Base-by-base conservation (phyloP, 768 basidiomycete species). In the Dentipellis sp. region DNA sequence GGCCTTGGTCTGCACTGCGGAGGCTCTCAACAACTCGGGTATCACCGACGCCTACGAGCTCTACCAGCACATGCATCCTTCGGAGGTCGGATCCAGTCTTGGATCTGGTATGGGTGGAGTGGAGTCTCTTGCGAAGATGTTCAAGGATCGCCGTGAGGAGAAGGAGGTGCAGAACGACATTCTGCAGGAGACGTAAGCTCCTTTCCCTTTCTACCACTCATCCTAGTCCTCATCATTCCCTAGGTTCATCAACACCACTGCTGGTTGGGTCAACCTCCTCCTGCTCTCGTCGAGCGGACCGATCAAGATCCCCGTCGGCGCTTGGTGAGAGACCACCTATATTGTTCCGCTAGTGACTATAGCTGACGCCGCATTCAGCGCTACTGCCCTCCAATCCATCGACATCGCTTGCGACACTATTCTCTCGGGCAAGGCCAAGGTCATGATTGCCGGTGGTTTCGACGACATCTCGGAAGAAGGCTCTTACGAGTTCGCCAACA, bases 31-130 rank as follows among this genome's bases (percentile, higher is more conserved):
- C 67, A 88, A 86, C 78, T 95, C 97, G 16, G 95, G 97, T 63
- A 87, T 99, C 71, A 95, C 91, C 21, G 97, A 99, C 67, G 93
- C 97, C 6, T 99, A 98, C 67, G 97, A 98, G 70, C 75, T 99
- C 2, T 99, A 98, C 78, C 84, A 98, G 72, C 80, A 95, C 67
- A 80, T 99, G 64, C 97, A 99, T 70, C 95, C 97, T 2, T 91
- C 93, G 2, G 94, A 98, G 65, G 88, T 98, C 58, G 97, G 97
- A 57, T 91, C 94, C 2, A 83, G 86, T 56, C 74, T 99, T 58
- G 97, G 97, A 56, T 93, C 91, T 65, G 97, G 97, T 62, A 98
- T 99, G 95, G 97, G 97, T 64, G 97, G 97, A 65, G 83, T 91
- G 60, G 82, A 84, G 57, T 90, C 88, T 66, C 77, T 97, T 73